Percentiles rank a stretch among this genome's conserved stretches.
Conservation (phyloP, 1,284 basidiomycete species). For the Rhodotorula sp. region DNA sequence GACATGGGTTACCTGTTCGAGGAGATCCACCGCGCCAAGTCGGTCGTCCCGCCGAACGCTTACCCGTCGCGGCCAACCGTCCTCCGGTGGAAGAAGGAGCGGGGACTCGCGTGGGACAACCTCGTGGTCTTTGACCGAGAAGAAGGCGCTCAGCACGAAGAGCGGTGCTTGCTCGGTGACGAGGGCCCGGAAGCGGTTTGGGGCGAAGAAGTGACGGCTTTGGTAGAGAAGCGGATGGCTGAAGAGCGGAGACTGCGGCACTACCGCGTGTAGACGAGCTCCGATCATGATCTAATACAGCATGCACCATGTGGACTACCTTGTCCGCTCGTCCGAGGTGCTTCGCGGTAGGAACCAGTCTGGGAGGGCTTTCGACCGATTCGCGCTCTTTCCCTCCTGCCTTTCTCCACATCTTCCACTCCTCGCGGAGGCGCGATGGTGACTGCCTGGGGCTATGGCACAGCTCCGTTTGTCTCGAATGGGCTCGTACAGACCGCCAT, state of each 20-base stretch:
- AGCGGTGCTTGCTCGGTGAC: slow-evolving; percentile 36
- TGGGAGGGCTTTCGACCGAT: too few species aligned
- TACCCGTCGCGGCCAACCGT: slow-evolving; percentile 69
- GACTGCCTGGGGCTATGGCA: neutral
- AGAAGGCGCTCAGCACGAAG: slow-evolving; percentile 60
- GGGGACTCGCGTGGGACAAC: slow-evolving; percentile 68
- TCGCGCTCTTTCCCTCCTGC: neutral
- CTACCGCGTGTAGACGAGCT: slow-evolving; percentile 17
- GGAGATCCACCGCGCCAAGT: slow-evolving; percentile 75
- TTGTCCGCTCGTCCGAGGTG: too few species aligned
- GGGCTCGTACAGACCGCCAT: neutral
- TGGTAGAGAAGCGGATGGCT: slow-evolving; percentile 37
- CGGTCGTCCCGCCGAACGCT: slow-evolving; percentile 65
- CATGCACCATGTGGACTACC: too few species aligned
- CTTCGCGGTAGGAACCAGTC: too few species aligned
- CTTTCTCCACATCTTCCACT: neutral
- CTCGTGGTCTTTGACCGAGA: slow-evolving; percentile 72
- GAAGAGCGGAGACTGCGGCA: slow-evolving; percentile 37
- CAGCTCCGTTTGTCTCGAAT: too few species aligned
- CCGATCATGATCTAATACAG: too few species aligned
- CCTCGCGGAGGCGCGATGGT: neutral
- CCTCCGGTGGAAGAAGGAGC: slow-evolving; percentile 71
- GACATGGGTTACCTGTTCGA: slow-evolving; percentile 82
- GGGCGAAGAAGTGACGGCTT: slow-evolving; percentile 39
- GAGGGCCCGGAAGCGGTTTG: slow-evolving; percentile 41